Conservation (phyloP, 768 basidiomycete genomes). For the Kwoniella botswanensis region DNA sequence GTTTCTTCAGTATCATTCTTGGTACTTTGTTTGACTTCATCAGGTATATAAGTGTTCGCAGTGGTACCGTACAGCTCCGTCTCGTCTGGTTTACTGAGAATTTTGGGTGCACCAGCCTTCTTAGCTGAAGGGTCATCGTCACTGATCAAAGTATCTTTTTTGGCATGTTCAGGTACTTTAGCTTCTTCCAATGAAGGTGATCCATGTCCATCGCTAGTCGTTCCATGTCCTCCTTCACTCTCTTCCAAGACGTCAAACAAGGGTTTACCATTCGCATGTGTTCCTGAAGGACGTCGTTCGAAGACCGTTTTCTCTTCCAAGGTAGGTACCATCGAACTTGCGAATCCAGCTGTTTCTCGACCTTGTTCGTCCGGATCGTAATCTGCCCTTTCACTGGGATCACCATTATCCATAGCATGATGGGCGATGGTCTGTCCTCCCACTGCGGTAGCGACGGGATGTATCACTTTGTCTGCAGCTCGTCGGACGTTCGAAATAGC, state of each 20-base stretch:
- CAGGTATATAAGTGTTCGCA: conserved; percentile 63
- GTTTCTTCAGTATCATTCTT: conserved; percentile 59
- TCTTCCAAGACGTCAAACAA: conserved; percentile 53
- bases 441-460: conserved; percentile 58
- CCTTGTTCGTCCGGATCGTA: conserved; percentile 64
- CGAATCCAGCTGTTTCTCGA: conserved; percentile 65
- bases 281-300: conserved; percentile 62
- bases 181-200: conserved; percentile 35
- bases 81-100: conserved; percentile 35
- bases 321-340: conserved; percentile 69
- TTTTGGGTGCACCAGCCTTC: conserved; percentile 40
- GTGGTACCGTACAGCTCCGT: conserved; percentile 64
- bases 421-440: conserved; percentile 43
- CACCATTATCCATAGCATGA: conserved; percentile 60
- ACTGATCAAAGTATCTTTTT: conserved; percentile 53
- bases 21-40: conserved; percentile 63
- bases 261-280: conserved; percentile 53
- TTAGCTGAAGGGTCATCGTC: conserved; percentile 55
- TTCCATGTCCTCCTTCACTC: conserved; percentile 26
- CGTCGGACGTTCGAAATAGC: conserved; percentile 55
- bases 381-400: conserved; percentile 65
- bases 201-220: conserved; percentile 5
- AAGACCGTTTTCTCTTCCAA: conserved; percentile 70
- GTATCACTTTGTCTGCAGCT: conserved; percentile 62
- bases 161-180: conserved; percentile 40